Base-by-base conservation (phyloP, 2,329 filamentous ascomycete genomes). In the Colletotrichum gloeosporioides region DNA sequence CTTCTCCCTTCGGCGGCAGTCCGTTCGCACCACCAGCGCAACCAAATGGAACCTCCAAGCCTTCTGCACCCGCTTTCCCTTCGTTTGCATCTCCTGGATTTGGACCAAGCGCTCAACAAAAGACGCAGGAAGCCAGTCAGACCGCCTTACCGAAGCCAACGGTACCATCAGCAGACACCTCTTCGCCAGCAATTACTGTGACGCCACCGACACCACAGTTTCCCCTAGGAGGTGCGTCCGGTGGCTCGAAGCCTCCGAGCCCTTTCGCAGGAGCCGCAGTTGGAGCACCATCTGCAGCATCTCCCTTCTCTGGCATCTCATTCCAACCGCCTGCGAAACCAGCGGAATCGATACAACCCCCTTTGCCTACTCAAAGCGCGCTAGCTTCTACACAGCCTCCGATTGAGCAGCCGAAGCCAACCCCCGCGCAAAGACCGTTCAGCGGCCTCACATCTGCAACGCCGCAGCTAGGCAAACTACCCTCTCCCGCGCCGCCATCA, bases 181-280 rank as follows among this genome's bases (percentile, higher is more conserved):
- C n/a, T 39, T 63, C 76, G 8, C 74, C 78, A 15, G 62, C 74
- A 13, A 75, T 78, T 27, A 77, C 69, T 29, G 61, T 77, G 31
- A 78, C 75, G 18, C 77, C 77, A 12, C 69, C 74, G 13, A 78
- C 78, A 57, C 74, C 78, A 15, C 70, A 64, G 15, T 77, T 77
- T 61, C 57, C 76, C 5, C 53, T 69, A 8, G n/a, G 74, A 32
- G 57, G 32, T 22, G 25, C 71, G 25, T 29, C 63, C 7, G 22
- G 55, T 10, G 22, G 70, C 8, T 39, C 66, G 22, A 39, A 69
- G 25, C 27, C 67, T 4, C 59, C 67, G 27, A 76, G 63, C 49
- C 77, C 44, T 32, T 72, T 69, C 16, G 44, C 64, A 16, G 57
- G 29, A 27, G 16, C 68, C 53, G 53, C 29, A 32, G 31, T 63